A percentile compares a stretch with the other conserved stretches of the same genome.
Evolutionary conservation across 495 filamentous ascomycete species (phyloP).

Genomic region (Glonium stellatum): DNA sequence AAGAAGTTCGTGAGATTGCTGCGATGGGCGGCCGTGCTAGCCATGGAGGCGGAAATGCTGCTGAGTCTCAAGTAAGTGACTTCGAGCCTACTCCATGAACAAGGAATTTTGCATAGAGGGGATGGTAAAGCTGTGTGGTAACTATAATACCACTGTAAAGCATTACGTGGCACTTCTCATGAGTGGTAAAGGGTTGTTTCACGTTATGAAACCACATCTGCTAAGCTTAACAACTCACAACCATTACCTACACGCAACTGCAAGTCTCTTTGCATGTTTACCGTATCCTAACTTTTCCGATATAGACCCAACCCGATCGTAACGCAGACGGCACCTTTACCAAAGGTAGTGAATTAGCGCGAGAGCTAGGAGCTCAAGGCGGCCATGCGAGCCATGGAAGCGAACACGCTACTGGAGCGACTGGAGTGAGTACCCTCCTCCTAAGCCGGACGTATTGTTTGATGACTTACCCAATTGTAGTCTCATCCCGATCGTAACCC

Average conservation of each 20-base stretch:
- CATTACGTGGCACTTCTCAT: no score
- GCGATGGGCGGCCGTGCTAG: constrained; percentile 26
- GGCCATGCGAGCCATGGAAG: not conserved
- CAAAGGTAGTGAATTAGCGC: constrained; percentile 14
- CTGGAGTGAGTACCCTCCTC: not conserved
- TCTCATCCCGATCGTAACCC: constrained; percentile 6
- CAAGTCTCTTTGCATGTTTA: not conserved
- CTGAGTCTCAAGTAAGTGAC: constrained; percentile 10
- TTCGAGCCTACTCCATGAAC: not conserved
- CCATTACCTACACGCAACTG: not conserved
- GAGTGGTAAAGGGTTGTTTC: no score
- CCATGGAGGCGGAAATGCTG: not conserved
- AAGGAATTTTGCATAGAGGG: not conserved
- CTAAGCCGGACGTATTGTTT: not conserved
- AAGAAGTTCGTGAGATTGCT: constrained; percentile 34
- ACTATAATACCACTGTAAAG: no score
- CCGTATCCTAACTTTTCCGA: not conserved
- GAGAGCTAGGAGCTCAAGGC: constrained; percentile 12
- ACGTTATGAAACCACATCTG: no score
- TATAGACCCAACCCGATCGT: not conserved
- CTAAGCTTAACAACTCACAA: no score
- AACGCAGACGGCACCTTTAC: constrained; percentile 14
- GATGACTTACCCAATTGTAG: not conserved
- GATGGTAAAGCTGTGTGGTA: no score
- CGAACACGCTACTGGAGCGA: not conserved